Evolutionary conservation across 2,329 filamentous ascomycete genomes (phyloP), one percentile per base, ranked within the genome.

Genomic region (Aspergillus jensenii): DNA sequence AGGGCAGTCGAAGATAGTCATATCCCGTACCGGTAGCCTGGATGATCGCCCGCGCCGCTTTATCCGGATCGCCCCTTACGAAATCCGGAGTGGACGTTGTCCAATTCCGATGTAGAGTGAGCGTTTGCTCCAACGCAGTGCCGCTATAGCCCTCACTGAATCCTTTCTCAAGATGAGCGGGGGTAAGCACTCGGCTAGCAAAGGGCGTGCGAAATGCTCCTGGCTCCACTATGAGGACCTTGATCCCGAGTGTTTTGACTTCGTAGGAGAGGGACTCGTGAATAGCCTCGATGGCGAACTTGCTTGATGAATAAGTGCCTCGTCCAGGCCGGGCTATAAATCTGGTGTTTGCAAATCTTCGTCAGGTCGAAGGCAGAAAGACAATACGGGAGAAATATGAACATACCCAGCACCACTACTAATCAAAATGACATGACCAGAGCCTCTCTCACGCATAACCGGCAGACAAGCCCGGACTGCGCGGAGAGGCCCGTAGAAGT

Each of bases 401-500:
- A 53, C 43, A 35, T 48, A 58, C 56, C 56, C 56, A 17, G 56
- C 56, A 7, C 56, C 56, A 45, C 56, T 58, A 21, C 56, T 58
- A 31, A 58, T 45, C 0, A 54, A 39, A 11, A 58, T 37, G 6
- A 58, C 45, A 9, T 58, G 56, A 4, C 56, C 56, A 4, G 56
- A 54, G 11, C 50, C 39, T 23, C 17, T 54, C 5, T 37, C 50
- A 5, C 45, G 56, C 56, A 58, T 54, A 6, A 47, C 3, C 2
- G 50, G 50, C 0, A 58, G 8, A 37, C 50, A 53, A n/a, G 50
- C 56, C n/a, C 50, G 35, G 6, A 50, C 50, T 14, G 56, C 41
- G 14, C 57, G 57, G 15, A 59, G 52, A n/a, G 57, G 57, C 3
- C 57, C 57, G 19, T 56, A 48, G 44, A 59, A 59, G n/a, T 59